Percentiles rank a stretch among this genome's conserved stretches.
Conservation (phyloP, 306 rosid species). For the Nissolia schottii region DNA sequence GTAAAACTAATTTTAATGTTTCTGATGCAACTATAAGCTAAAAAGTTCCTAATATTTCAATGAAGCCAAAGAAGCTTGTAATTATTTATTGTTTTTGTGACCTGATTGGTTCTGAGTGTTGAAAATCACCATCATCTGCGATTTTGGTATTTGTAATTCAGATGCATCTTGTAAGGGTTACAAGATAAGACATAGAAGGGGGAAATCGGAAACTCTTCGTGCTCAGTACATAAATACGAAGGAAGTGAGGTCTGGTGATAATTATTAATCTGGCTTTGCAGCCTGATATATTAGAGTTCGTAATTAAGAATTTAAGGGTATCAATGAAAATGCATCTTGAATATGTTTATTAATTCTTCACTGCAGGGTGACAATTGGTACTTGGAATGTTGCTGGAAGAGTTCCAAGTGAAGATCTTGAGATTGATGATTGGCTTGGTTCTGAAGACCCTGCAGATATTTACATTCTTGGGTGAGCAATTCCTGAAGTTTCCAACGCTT, state of each 20-base stretch:
- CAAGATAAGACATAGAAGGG: conserved; percentile 65
- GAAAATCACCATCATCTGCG: neutral
- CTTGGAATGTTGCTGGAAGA: conserved; percentile 96
- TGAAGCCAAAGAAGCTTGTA: neutral
- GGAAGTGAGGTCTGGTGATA: conserved; percentile 72
- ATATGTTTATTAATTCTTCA: conserved; percentile 30
- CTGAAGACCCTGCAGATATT: conserved; percentile 70
- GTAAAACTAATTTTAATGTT: conserved; percentile 8
- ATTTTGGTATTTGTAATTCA: conserved; percentile 39
- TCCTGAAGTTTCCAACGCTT: conserved; percentile 8
- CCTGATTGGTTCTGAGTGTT: conserved; percentile 4
- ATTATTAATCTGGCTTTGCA: conserved; percentile 17
- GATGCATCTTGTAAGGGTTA: conserved; percentile 45
- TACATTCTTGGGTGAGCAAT: conserved; percentile 83
- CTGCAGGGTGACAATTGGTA: conserved; percentile 74
- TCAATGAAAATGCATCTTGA: conserved; percentile 23
- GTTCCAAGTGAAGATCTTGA: conserved; percentile 65
- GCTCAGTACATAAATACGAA: conserved; percentile 87
- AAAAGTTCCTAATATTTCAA: neutral
- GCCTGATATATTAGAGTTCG: neutral
- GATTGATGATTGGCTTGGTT: conserved; percentile 80
- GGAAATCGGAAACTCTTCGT: conserved; percentile 93
- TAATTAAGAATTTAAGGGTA: conserved; percentile 1
- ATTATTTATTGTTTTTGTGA: neutral
- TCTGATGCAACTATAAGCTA: neutral